Conservation (phyloP, 768 basidiomycete species). For the Mrakia gelida region DNA sequence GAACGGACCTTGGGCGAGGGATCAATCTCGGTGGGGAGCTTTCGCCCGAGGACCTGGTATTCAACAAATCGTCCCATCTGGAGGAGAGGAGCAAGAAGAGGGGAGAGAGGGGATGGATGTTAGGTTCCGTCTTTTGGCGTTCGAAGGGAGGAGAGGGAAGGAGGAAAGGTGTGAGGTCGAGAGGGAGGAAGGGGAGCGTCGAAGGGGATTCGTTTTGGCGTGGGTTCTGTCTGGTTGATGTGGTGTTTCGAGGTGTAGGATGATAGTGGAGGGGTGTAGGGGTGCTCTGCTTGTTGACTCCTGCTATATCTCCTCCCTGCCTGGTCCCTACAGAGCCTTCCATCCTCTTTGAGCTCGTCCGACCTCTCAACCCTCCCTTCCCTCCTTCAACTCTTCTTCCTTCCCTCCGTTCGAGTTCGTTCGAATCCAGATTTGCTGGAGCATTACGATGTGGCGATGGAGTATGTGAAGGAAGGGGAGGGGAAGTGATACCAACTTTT, state of each 20-base stretch:
- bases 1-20: conserved; percentile 80
- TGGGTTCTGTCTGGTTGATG: neutral
- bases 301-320: too few relatives aligned
- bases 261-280: neutral
- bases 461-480: neutral
- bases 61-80: conserved; percentile 57
- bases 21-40: conserved; percentile 87
- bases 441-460: neutral
- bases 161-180: neutral
- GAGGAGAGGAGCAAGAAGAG: neutral
- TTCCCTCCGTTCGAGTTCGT: neutral
- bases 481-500: neutral
- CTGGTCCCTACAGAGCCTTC: too few relatives aligned
- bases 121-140: neutral
- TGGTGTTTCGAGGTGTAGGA: too few relatives aligned
- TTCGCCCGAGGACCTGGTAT: conserved; percentile 96
- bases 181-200: neutral
- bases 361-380: neutral
- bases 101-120: neutral
- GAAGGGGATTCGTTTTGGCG: neutral
- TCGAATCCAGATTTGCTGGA: neutral
- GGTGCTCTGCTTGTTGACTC: neutral
- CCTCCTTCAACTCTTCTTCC: neutral
- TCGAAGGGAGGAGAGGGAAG: neutral
- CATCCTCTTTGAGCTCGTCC: neutral